Evolutionary conservation across 306 rosid genomes (phyloP).

Genomic region (Hippophae rhamnoides): DNA sequence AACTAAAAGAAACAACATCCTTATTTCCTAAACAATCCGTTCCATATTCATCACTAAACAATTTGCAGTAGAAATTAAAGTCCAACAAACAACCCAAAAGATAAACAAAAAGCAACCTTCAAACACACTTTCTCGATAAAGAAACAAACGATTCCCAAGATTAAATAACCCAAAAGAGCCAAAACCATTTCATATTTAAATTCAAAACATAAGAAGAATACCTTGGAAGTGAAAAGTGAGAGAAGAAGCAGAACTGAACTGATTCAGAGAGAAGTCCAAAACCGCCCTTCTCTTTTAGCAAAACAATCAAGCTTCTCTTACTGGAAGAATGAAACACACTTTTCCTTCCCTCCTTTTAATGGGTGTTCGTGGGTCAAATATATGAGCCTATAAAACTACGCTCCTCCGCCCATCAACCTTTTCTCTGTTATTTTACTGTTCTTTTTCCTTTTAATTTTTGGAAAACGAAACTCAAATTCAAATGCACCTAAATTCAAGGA

Average conservation of each 20-base stretch:
- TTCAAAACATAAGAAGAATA: not conserved
- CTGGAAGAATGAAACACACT: conserved; percentile 25
- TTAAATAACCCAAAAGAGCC: conserved; percentile 2
- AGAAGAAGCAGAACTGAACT: conserved; percentile 10
- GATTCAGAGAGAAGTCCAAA: not conserved
- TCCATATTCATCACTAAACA: too few relatives aligned
- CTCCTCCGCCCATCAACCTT: conserved; percentile 20
- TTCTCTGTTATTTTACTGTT: not conserved
- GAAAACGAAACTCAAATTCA: not conserved
- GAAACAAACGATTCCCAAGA: conserved; percentile 1
- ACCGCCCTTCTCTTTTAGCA: conserved; percentile 4
- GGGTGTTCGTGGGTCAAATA: conserved; percentile 30
- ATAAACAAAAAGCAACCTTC: too few relatives aligned
- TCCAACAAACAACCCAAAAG: too few relatives aligned
- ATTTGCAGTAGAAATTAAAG: too few relatives aligned
- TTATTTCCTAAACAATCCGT: too few relatives aligned
- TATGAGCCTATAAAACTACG: conserved; percentile 27
- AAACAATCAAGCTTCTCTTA: conserved; percentile 13
- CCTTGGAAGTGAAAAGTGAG: conserved; percentile 19
- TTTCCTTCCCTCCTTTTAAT: conserved; percentile 16
- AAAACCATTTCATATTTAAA: not conserved
- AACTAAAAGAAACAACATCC: too few relatives aligned
- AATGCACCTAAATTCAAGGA: not conserved
- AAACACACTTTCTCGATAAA: not conserved
- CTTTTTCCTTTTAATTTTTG: not conserved